Percentiles rank a stretch among this genome's conserved stretches.
Conservation (phyloP, 768 basidiomycete genomes). For the Boletales sp. region DNA sequence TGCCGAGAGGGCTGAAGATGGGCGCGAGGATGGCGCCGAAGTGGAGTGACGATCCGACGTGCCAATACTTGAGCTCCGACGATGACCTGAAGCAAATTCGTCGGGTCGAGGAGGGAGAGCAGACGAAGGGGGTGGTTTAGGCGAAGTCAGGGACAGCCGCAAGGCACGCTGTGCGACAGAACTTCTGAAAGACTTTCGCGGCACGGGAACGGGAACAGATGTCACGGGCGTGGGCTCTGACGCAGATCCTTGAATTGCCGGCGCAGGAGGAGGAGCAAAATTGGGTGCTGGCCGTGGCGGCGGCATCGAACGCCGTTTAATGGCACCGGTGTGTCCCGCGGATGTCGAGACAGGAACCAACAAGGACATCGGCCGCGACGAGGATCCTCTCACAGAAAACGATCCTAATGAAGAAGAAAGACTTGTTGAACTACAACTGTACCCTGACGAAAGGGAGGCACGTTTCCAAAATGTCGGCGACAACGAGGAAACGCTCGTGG, state of each 20-base stretch:
- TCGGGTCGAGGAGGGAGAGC: constrained; percentile 67
- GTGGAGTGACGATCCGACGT: constrained; percentile 36
- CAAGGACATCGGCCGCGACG: constrained; percentile 22
- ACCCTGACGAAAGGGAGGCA: constrained; percentile 46
- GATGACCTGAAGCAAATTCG: constrained; percentile 38
- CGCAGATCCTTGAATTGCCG: constrained; percentile 28
- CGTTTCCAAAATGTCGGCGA: constrained; percentile 55
- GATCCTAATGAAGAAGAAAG: constrained; percentile 27
- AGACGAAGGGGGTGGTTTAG: constrained; percentile 59
- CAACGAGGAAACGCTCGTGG: constrained; percentile 42
- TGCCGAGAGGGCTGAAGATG: constrained; percentile 34
- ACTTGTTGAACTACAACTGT: constrained; percentile 41
- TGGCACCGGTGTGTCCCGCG: constrained; percentile 19
- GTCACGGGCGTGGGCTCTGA: constrained; percentile 3
- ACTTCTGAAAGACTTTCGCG: constrained; percentile 46
- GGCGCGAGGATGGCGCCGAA: constrained; percentile 44
- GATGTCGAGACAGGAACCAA: constrained; percentile 11
- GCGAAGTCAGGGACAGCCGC: constrained; percentile 57
- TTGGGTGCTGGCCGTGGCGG: constrained; percentile 74
- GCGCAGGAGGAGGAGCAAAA: constrained; percentile 67
- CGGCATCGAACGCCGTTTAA: constrained; percentile 61
- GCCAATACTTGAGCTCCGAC: constrained; percentile 32
- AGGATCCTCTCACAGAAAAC: not conserved
- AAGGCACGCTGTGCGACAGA: constrained; percentile 56
- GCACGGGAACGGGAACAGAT: constrained; percentile 4